Conservation (phyloP, 1,284 basidiomycete species). For the Coniferiporia weirii region DNA sequence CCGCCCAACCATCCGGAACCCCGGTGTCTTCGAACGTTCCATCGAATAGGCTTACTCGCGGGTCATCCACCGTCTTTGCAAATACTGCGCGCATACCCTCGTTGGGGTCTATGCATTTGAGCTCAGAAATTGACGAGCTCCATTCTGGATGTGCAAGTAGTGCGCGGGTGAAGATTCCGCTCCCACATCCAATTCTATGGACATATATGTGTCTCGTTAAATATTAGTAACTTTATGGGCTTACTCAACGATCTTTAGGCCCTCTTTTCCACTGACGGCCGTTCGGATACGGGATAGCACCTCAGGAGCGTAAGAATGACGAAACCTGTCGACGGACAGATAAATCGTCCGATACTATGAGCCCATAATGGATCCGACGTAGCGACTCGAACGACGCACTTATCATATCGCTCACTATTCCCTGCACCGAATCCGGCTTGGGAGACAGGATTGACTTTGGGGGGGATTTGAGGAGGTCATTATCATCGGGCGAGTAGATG, state of each 20-base stretch:
- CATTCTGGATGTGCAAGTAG: constrained; percentile 58
- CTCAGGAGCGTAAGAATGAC: constrained; percentile 24
- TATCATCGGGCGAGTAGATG: too few relatives aligned
- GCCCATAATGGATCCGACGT: neutral
- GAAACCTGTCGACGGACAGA: constrained; percentile 15
- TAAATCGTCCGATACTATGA: neutral
- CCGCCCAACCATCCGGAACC: constrained; percentile 61
- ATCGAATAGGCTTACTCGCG: constrained; percentile 44
- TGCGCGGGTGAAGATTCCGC: constrained; percentile 76
- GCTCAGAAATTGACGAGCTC: constrained; percentile 39
- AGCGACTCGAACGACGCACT: constrained; percentile 11
- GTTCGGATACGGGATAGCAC: constrained; percentile 22
- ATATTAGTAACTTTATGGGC: neutral
- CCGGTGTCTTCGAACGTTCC: constrained; percentile 62
- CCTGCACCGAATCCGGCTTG: constrained; percentile 25
- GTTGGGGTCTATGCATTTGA: constrained; percentile 69
- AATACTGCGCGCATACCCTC: constrained; percentile 66
- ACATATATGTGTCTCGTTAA: neutral
- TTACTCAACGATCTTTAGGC: constrained; percentile 26
- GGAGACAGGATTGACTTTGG: constrained; percentile 23
- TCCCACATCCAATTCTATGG: constrained; percentile 63
- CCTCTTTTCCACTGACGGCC: constrained; percentile 12
- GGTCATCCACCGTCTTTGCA: constrained; percentile 43
- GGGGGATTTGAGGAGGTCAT: too few relatives aligned
- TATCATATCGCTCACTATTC: constrained; percentile 27